Percentiles rank a stretch among this genome's conserved stretches.
Evolutionary conservation across 129 eudicot genomes (phyloP).

Genomic region (Saposhnikovia divaricata): DNA sequence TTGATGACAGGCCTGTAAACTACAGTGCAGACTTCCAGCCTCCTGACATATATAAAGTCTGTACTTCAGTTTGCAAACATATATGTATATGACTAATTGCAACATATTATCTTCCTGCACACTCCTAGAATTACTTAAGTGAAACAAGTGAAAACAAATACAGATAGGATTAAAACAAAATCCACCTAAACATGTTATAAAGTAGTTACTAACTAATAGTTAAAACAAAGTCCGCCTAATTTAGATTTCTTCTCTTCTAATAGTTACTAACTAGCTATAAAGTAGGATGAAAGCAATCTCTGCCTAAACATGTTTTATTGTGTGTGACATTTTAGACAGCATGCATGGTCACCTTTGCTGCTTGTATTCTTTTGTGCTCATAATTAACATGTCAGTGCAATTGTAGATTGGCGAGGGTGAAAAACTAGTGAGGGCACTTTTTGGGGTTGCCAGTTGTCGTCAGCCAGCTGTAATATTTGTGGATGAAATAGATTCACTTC

Average conservation of each 20-base stretch:
- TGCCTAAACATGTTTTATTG: background rate
- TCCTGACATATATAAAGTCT: too few species aligned
- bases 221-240: too few species aligned
- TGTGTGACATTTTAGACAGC: background rate
- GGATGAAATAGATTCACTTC: conserved; percentile 94
- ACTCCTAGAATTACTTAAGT: too few species aligned
- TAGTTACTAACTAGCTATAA: background rate
- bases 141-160: too few species aligned
- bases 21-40: too few species aligned
- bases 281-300: background rate
- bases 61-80: too few species aligned
- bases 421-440: conserved; percentile 94
- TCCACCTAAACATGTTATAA: too few species aligned
- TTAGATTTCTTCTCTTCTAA: background rate
- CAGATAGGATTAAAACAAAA: too few species aligned
- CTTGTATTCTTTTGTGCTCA: background rate
- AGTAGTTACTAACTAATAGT: too few species aligned
- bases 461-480: conserved; percentile 98
- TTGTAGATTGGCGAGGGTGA: conserved; percentile 93
- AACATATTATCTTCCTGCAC: too few species aligned
- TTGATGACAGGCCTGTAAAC: too few species aligned
- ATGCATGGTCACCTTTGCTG: background rate
- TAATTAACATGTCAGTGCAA: conserved; percentile 16
- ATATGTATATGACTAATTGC: too few species aligned
- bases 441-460: conserved; percentile 93